phyloP scores from a whole-genome alignment of 2,329 filamentous ascomycete species.

The Aschersonia sp. region DNA sequence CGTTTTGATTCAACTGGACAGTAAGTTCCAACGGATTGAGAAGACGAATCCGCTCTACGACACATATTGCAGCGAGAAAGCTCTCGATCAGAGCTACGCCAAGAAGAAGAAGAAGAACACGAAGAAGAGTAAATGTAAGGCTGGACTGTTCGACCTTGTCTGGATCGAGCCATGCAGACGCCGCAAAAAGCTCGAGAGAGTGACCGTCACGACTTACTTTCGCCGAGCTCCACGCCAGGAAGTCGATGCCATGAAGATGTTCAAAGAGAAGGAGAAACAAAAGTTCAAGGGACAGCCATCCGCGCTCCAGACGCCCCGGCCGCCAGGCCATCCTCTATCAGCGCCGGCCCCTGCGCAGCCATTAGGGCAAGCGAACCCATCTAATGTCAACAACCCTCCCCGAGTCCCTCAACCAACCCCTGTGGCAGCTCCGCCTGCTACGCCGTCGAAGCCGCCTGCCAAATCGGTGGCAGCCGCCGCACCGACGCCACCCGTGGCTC shows the following conservation, averaged over 20 bases:
- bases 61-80: background rate
- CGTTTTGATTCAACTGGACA: slow-evolving; percentile 29
- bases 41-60: slow-evolving; percentile 3
- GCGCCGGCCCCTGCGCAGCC: background rate
- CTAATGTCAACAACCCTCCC: background rate
- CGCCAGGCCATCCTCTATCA: background rate
- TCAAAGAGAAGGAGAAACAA: slow-evolving; percentile 10
- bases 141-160: background rate
- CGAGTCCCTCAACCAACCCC: too few relatives aligned
- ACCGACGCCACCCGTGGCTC: too few relatives aligned
- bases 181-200: slow-evolving; percentile 19
- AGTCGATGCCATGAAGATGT: slow-evolving; percentile 14
- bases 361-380: background rate
- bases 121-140: slow-evolving; percentile 7
- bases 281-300: slow-evolving; percentile 1
- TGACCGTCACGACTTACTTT: slow-evolving; percentile 31
- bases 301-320: background rate
- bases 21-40: slow-evolving; percentile 16
- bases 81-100: too few relatives aligned
- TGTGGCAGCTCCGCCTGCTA: too few relatives aligned
- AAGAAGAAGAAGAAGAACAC: slow-evolving; percentile 7
- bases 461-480: too few relatives aligned
- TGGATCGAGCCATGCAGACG: slow-evolving; percentile 10
- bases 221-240: slow-evolving; percentile 20
- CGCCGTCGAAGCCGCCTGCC: too few relatives aligned